Conservation (phyloP, 2,329 filamentous ascomycete species). For the Kalaharituber pfeilii region DNA sequence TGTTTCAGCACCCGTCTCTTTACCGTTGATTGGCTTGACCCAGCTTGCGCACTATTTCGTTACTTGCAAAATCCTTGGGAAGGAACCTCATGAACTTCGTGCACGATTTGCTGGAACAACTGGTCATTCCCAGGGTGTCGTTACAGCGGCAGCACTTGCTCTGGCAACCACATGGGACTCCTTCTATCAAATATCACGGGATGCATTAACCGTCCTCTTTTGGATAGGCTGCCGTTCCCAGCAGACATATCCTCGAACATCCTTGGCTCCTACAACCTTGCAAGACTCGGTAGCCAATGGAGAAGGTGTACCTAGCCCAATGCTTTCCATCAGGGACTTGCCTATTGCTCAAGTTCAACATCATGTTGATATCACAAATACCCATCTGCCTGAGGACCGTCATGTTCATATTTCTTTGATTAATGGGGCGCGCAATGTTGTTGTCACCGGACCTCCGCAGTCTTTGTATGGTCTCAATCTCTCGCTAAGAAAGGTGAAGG, state of each 20-base stretch:
- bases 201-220: constrained; percentile 82
- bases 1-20: constrained; percentile 84
- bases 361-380: constrained; percentile 91
- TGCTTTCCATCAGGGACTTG: constrained; percentile 93
- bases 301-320: constrained; percentile 88
- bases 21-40: constrained; percentile 87
- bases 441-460: constrained; percentile 88
- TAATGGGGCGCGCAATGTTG: constrained; percentile 93
- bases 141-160: constrained; percentile 80
- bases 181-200: constrained; percentile 60
- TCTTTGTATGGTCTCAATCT: constrained; percentile 93
- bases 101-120: constrained; percentile 75
- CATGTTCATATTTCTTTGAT: constrained; percentile 91
- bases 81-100: constrained; percentile 73
- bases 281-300: constrained; percentile 88
- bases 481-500: constrained; percentile 90
- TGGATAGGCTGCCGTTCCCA: constrained; percentile 97
- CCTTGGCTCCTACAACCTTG: constrained; percentile 73
- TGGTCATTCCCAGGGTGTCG: constrained; percentile 90
- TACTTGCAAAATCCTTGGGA: constrained; percentile 77
- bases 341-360: constrained; percentile 77
- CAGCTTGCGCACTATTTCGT: constrained; percentile 93
- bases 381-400: constrained; percentile 79
- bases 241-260: constrained; percentile 90
- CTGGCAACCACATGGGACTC: constrained; percentile 87